phyloP scores from a whole-genome alignment of 306 rosid genomes.

The Acacia melanoxylon region DNA sequence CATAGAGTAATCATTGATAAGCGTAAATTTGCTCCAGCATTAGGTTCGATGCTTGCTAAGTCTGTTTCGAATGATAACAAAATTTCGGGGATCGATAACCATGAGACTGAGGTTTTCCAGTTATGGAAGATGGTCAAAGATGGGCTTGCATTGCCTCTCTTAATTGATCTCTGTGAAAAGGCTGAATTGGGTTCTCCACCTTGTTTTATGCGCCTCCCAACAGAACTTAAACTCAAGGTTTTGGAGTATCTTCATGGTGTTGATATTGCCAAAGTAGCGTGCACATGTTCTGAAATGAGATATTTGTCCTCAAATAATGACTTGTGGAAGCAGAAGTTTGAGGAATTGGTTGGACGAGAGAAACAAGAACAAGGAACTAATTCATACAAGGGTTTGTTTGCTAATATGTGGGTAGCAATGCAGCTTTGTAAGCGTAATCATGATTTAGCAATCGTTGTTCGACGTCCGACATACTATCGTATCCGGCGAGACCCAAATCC shows the following conservation, averaged over 20 bases:
- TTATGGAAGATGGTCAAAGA: constrained; percentile 83
- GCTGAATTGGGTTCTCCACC: constrained; percentile 66
- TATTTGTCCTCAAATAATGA: constrained; percentile 46
- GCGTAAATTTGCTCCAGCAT: constrained; percentile 36
- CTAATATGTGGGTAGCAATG: constrained; percentile 12
- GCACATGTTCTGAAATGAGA: constrained; percentile 54
- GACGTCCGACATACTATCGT: not conserved
- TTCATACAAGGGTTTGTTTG: constrained; percentile 48
- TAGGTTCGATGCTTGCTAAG: constrained; percentile 42
- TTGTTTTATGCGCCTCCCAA: constrained; percentile 64
- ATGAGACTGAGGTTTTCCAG: constrained; percentile 47
- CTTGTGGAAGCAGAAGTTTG: constrained; percentile 67
- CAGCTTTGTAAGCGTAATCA: constrained; percentile 18
- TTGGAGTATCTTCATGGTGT: constrained; percentile 60
- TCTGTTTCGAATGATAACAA: constrained; percentile 31
- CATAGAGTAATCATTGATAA: constrained; percentile 52
- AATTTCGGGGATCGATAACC: constrained; percentile 12
- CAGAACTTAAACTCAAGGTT: constrained; percentile 65
- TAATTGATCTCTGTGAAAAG: constrained; percentile 72
- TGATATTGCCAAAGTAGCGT: constrained; percentile 58
- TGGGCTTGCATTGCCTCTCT: constrained; percentile 67
- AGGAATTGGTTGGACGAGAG: constrained; percentile 43
- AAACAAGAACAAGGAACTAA: not conserved
- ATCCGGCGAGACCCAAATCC: constrained; percentile 31
- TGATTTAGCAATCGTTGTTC: not conserved